Percentiles rank a stretch among this genome's conserved stretches.
Conservation (phyloP, 2,329 filamentous ascomycete genomes). For the Macrophomina phaseolina region DNA sequence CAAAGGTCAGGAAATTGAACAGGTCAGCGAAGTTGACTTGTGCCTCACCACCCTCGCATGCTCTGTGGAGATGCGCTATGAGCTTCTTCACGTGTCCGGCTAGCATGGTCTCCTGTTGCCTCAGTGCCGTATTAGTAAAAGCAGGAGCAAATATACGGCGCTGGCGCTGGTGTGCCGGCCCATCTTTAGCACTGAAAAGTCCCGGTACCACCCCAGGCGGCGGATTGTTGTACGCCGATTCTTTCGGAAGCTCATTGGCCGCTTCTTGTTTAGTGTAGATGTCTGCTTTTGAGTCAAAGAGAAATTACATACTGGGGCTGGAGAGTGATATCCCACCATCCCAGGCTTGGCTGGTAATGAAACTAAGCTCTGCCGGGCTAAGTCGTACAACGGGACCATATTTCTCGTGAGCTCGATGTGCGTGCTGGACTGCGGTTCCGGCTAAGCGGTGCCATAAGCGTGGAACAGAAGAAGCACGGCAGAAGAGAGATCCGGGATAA, state of each 20-base stretch:
- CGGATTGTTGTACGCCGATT: slow-evolving; percentile 25
- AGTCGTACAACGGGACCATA: slow-evolving; percentile 52
- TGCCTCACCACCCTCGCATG: slow-evolving; percentile 35
- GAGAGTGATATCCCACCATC: neutral
- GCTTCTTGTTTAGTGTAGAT: slow-evolving; percentile 37
- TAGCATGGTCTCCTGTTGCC: slow-evolving; percentile 40
- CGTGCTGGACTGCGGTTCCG: neutral
- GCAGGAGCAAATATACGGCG: slow-evolving; percentile 44
- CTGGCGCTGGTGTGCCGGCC: slow-evolving; percentile 49
- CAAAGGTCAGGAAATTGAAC: slow-evolving; percentile 36
- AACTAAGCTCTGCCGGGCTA: slow-evolving; percentile 47
- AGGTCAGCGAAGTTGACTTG: slow-evolving; percentile 39
- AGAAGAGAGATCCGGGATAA: slow-evolving; percentile 25
- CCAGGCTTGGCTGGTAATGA: slow-evolving; percentile 47
- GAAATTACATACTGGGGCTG: too few species aligned
- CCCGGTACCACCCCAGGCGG: slow-evolving; percentile 42
- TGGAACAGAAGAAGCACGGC: slow-evolving; percentile 10
- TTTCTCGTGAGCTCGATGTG: slow-evolving; percentile 37
- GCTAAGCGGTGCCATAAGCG: neutral
- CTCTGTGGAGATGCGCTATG: slow-evolving; percentile 37
- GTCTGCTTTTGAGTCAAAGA: slow-evolving; percentile 28
- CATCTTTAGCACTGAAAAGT: slow-evolving; percentile 44
- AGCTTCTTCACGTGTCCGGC: slow-evolving; percentile 43
- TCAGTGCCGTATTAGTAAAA: slow-evolving; percentile 39
- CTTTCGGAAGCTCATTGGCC: slow-evolving; percentile 14